Conservation (phyloP, 2,329 filamentous ascomycete genomes). For the Penicillium verrucosum region DNA sequence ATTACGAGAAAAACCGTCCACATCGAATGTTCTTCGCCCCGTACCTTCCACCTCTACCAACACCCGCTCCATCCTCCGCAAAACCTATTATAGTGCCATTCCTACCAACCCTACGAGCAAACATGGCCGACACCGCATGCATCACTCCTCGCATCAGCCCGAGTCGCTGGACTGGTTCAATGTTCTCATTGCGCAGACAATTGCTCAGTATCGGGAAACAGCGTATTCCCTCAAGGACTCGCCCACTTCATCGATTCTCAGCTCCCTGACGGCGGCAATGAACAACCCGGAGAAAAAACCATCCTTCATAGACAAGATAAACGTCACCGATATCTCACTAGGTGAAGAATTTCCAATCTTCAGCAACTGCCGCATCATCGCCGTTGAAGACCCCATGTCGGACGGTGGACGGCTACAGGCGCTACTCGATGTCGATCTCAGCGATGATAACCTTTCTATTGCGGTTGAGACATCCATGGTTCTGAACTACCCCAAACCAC, state of each 20-base stretch:
- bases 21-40: slow-evolving; percentile 68
- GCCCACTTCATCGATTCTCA: slow-evolving; percentile 63
- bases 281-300: slow-evolving; percentile 86
- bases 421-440: slow-evolving; percentile 93
- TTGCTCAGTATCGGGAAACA: slow-evolving; percentile 90
- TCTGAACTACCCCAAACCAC: slow-evolving; percentile 88
- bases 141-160: slow-evolving; percentile 78
- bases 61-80: slow-evolving; percentile 74
- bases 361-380: slow-evolving; percentile 94
- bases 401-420: slow-evolving; percentile 81
- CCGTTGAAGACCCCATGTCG: slow-evolving; percentile 58
- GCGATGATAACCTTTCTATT: slow-evolving; percentile 85
- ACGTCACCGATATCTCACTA: slow-evolving; percentile 86
- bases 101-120: slow-evolving; percentile 41
- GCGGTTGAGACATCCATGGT: slow-evolving; percentile 91
- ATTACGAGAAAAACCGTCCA: slow-evolving; percentile 48
- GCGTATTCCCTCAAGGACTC: slow-evolving; percentile 77
- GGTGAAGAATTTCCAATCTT: slow-evolving; percentile 98
- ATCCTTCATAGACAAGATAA: slow-evolving; percentile 89
- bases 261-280: slow-evolving; percentile 75
- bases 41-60: slow-evolving; percentile 80
- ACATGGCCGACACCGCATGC: slow-evolving; percentile 42
- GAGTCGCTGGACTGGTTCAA: slow-evolving; percentile 99
- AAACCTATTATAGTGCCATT: slow-evolving; percentile 85
- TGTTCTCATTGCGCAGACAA: slow-evolving; percentile 91